Evolutionary conservation across 2,329 filamentous ascomycete species (phyloP), one percentile per base, ranked within the genome.

Genomic region (Clonostachys sp.): DNA sequence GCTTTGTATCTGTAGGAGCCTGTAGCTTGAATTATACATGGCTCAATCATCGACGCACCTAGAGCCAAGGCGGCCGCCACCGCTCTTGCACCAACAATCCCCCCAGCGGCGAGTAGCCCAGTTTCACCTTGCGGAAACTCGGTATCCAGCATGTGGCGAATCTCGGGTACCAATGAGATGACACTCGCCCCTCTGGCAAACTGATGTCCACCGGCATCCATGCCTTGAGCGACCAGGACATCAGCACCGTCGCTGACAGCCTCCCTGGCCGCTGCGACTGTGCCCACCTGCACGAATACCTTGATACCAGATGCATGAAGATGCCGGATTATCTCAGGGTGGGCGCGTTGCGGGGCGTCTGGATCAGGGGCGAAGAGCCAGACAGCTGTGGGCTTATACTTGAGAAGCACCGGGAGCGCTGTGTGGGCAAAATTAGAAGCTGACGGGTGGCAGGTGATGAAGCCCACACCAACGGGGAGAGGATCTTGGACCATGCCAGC

Each of bases 301-400:
- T 71, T 70, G 52, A 77, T 67, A 39, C 56, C 64, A 6, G 53
- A 45, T 7, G 45, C 54, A 13, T 62, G 48, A 5, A 16, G 43
- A 48, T 64, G 65, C 33, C 72, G 50, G 4, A 61, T 60, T 43
- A 56, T 50, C 35, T 75, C 63, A 41, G 75, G 66, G 45, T 47
- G 55, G 7, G 48, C 53, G 46, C 70, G 64, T 12, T 68, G 65
- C 14, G 68, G 64, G 17, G 67, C 35, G 14, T 71, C 60, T 6
- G 68, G 65, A 34, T 68, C 64, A 3, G 82, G 81, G 4, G 83
- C 84, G 56, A 87, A 87, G 42, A 88, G 72, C 84, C 84, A 88
- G 9, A 84, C 70, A 1, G 81, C 83, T 3, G 74, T 75, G 2
- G 83, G 82, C 0, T 63, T 64, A 60, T 82, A 75, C 50, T 69